phyloP scores from a whole-genome alignment of 805 yeast genomes.

The Sugiyamaella marilandica region DNA sequence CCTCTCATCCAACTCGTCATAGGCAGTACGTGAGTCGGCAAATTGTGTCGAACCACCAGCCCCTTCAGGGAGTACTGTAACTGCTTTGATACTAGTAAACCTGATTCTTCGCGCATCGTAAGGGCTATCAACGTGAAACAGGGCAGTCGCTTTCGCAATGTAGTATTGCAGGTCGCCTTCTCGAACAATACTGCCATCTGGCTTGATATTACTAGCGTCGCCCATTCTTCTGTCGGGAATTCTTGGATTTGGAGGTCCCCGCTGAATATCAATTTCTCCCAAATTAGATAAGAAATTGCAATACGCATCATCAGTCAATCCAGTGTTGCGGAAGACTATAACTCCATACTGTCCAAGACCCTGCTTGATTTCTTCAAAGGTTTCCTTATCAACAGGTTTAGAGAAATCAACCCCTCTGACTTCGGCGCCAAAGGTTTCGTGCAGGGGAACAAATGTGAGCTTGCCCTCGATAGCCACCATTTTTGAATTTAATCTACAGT shows the following conservation, averaged over 20 bases:
- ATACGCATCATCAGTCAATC: neutral
- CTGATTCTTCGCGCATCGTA: constrained; percentile 5
- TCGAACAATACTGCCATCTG: neutral
- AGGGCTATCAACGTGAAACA: constrained; percentile 5
- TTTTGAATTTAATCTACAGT: neutral
- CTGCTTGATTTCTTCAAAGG: neutral
- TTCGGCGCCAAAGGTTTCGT: neutral
- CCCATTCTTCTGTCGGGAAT: constrained; percentile 2
- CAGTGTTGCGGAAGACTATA: constrained; percentile 4
- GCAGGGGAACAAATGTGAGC: neutral
- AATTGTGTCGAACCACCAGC: constrained; percentile 1
- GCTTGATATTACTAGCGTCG: constrained; percentile 4
- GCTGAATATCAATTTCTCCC: constrained; percentile 3
- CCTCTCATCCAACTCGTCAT: constrained; percentile 1
- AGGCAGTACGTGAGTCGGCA: constrained; percentile 5
- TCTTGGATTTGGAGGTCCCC: constrained; percentile 4
- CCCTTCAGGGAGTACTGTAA: neutral
- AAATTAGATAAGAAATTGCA: constrained; percentile 2
- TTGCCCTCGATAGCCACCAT: neutral
- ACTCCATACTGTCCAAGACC: neutral
- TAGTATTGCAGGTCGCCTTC: constrained; percentile 6
- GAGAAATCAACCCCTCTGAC: neutral
- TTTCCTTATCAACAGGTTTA: neutral
- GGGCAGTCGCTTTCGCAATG: constrained; percentile 5
- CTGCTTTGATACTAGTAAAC: constrained; percentile 2